Evolutionary conservation across 2,329 filamentous ascomycete genomes (phyloP), one percentile per base, ranked within the genome.

Genomic region (Aspergillus neoniger): DNA sequence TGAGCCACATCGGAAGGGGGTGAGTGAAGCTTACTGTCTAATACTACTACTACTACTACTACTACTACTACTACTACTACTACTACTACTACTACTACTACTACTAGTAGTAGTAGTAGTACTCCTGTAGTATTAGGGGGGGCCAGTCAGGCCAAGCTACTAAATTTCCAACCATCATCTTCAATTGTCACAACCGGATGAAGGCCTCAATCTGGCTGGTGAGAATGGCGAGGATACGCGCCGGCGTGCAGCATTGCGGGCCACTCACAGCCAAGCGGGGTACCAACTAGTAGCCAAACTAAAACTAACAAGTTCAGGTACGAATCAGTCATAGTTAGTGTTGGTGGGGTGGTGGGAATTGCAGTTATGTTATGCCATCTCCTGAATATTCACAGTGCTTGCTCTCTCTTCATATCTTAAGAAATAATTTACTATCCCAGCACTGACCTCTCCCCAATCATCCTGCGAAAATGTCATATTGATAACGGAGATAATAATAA

Each of bases 1-100:
- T 53, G 56, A 53, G 56, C 56, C 56, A 58, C 49, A 58, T 30
- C 43, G 25, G 17, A 44, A 44, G 14, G 41, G 41, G 41, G 9
- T 8, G 41, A 7, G 41, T 21, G 41, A 21, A 21, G 21, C 17
- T 17, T 21, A 21, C 21, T 19, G 41, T 44, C 3, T 5, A 44
- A 19, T 44, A 12, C 9, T 10, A 9, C 28, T 30, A 25, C 23
- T 25, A 8, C 19, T 44, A 12, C 9, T 44, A 12, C 9, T 10
- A 9, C 28, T 30, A 25, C 23, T 25, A 8, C 19, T 44, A n/a
- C 3, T 5, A 44, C 10, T 44, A 12, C 9, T 10, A 9, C 28
- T 30, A 25, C 23, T 25, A 8, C 19, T 44, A n/a, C n/a, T n/a
- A n/a, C n/a, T n/a, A n/a, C n/a, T 44, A 12, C 9, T 9, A 9